Base-by-base conservation (phyloP, 2,329 filamentous ascomycete genomes). In the Aureobasidium sp. region DNA sequence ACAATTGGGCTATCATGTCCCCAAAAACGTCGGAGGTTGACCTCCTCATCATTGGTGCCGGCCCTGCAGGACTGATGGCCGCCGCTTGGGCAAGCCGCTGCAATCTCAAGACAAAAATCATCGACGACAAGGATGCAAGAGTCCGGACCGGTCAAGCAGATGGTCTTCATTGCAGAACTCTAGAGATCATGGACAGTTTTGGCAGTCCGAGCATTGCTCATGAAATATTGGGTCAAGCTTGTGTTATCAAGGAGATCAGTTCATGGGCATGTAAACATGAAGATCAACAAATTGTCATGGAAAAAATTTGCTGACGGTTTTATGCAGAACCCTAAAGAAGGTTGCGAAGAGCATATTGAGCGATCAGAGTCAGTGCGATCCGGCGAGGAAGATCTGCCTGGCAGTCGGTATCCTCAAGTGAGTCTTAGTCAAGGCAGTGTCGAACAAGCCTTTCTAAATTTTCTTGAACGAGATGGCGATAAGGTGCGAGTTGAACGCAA, bases 181-280 rank as follows among this genome's bases (percentile, higher is more conserved):
- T 59, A 0, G 55, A 59, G 15, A 59, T 59, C 17, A 46, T 59
- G 41, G 55, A 59, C 20, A 59, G 55, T 20, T 59, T 47, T 13
- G 55, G 55, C 13, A 59, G 29, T 36, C 55, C 55, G 9, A 59
- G 55, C 26, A 59, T 59, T 37, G 55, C 55, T 12, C 17, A 36
- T 8, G 43, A 37, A 5, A 59, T 59, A 5, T 41, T 59, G 10
- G 55, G 41, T 12, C 41, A 47, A 26, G 55, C 55, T 26, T 59
- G 55, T n/a, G 55, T 59, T 10, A 59, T 59, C 55, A 59, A 59
- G 32, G 55, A 59, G 32, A 59, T 59, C 12, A 47, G 41, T 27
- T 59, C 55, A 29, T 59, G 55, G 55, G 55, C 32, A 59, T 59
- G 37, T 34, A 44, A 15, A 36, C 39, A 44, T 24, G 5, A 8